Evolutionary conservation across 768 basidiomycete genomes (phyloP).

Genomic region (Scleroderma bovista): DNA sequence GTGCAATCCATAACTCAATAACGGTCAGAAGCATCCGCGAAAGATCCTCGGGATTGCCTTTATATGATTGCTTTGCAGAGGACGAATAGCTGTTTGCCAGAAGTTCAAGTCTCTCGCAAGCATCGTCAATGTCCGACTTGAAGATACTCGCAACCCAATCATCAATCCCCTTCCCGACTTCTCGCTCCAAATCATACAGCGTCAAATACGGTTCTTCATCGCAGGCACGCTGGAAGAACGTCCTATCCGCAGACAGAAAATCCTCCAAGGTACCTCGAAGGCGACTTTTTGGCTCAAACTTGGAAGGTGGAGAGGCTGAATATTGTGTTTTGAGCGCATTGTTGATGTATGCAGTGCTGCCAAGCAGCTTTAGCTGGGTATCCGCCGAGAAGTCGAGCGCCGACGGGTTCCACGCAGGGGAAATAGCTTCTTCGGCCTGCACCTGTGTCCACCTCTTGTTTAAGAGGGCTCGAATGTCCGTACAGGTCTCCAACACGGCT

Average conservation of each 20-base stretch:
- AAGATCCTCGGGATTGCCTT: conserved; percentile 32
- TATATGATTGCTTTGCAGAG: conserved; percentile 22
- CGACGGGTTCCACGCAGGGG: conserved; percentile 23
- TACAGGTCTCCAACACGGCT: conserved; percentile 31
- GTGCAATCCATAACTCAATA: conserved; percentile 38
- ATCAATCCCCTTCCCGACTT: conserved; percentile 27
- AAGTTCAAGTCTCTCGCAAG: conserved; percentile 22
- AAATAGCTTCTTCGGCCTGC: conserved; percentile 16
- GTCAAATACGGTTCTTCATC: conserved; percentile 7
- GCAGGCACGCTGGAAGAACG: neutral
- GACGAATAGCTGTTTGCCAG: conserved; percentile 24
- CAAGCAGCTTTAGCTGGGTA: conserved; percentile 27
- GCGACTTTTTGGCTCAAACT: neutral
- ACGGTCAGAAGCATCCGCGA: conserved; percentile 35
- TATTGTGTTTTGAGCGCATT: conserved; percentile 4
- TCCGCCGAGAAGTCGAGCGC: conserved; percentile 23
- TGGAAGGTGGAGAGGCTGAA: neutral
- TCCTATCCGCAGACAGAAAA: neutral
- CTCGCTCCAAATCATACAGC: conserved; percentile 35
- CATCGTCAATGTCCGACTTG: conserved; percentile 10
- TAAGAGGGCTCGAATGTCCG: conserved; percentile 10
- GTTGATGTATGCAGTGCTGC: conserved; percentile 23
- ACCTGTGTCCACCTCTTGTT: conserved; percentile 29
- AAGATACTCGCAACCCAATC: conserved; percentile 25
- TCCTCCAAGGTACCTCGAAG: neutral